Evolutionary conservation across 2,329 filamentous ascomycete species (phyloP).

Genomic region (Zymoseptoria brevis): DNA sequence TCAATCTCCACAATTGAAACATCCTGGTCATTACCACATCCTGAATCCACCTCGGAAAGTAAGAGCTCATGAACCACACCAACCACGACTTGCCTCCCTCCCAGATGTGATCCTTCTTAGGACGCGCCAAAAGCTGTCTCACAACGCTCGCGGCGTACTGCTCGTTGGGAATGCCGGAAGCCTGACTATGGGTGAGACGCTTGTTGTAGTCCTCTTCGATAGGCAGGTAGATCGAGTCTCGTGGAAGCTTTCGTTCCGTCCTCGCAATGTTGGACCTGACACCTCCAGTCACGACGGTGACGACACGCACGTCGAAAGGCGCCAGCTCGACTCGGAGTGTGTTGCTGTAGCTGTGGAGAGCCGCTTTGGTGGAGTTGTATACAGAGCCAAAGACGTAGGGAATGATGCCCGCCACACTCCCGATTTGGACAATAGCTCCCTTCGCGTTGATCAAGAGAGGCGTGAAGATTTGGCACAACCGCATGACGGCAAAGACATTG

Average conservation of each 20-base stretch:
- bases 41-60: slow-evolving; percentile 37
- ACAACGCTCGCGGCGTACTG: slow-evolving; percentile 50
- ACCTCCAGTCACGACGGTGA: slow-evolving; percentile 50
- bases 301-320: slow-evolving; percentile 42
- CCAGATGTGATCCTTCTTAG: slow-evolving; percentile 41
- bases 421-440: slow-evolving; percentile 39
- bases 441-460: slow-evolving; percentile 44
- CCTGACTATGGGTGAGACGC: slow-evolving; percentile 47
- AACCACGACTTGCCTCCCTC: slow-evolving; percentile 45
- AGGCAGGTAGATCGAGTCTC: slow-evolving; percentile 45
- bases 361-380: slow-evolving; percentile 55
- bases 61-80: slow-evolving; percentile 43
- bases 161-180: slow-evolving; percentile 44
- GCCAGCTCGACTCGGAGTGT: slow-evolving; percentile 50
- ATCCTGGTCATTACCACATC: slow-evolving; percentile 40
- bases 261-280: slow-evolving; percentile 53
- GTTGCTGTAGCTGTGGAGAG: slow-evolving; percentile 51
- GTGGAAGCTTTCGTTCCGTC: slow-evolving; percentile 40
- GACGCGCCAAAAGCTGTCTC: slow-evolving; percentile 37
- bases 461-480: slow-evolving; percentile 49
- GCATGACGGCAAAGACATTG: slow-evolving; percentile 52
- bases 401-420: slow-evolving; percentile 38
- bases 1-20: slow-evolving; percentile 45
- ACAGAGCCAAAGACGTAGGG: slow-evolving; percentile 36
- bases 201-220: slow-evolving; percentile 45